These are phyloP conservation scores for Mercurialis annua DNA, from an alignment of 345 rosid species.

Conservation along the genomic window DNA sequence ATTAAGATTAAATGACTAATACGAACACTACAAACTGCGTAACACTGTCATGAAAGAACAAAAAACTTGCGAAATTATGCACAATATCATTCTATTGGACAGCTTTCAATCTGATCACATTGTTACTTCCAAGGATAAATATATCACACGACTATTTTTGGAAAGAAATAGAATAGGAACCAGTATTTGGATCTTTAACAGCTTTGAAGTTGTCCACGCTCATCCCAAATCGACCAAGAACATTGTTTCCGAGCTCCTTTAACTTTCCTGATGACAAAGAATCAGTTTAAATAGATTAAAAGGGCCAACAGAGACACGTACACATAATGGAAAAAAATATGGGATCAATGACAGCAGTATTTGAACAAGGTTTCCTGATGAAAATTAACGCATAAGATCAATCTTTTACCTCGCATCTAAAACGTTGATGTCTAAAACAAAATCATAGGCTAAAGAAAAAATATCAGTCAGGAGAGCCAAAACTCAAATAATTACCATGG, in stretches of 20 bases:
- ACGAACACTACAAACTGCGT: slow-evolving; percentile 5
- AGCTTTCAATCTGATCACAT: slow-evolving; percentile 3
- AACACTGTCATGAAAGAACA: background rate
- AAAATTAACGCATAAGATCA: background rate
- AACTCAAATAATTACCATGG: background rate
- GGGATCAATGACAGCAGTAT: background rate
- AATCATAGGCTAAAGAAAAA: background rate
- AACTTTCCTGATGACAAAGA: slow-evolving; percentile 57
- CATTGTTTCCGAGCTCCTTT: slow-evolving; percentile 85
- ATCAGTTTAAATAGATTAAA: background rate
- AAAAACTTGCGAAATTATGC: background rate
- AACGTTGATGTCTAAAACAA: background rate
- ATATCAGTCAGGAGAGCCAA: background rate
- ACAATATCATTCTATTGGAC: background rate
- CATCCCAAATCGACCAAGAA: slow-evolving; percentile 89
- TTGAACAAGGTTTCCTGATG: background rate
- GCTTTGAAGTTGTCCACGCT: slow-evolving; percentile 91
- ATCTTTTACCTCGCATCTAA: background rate
- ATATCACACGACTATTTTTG: slow-evolving; percentile 33
- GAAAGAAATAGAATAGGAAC: slow-evolving; percentile 85
- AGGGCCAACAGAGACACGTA: background rate
- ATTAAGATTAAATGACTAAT: background rate
- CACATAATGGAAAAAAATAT: background rate
- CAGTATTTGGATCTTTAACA: slow-evolving; percentile 91
- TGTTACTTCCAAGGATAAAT: background rate